Evolutionary conservation across 2,329 filamentous ascomycete genomes (phyloP).

Genomic region (Neofusicoccum ribis): DNA sequence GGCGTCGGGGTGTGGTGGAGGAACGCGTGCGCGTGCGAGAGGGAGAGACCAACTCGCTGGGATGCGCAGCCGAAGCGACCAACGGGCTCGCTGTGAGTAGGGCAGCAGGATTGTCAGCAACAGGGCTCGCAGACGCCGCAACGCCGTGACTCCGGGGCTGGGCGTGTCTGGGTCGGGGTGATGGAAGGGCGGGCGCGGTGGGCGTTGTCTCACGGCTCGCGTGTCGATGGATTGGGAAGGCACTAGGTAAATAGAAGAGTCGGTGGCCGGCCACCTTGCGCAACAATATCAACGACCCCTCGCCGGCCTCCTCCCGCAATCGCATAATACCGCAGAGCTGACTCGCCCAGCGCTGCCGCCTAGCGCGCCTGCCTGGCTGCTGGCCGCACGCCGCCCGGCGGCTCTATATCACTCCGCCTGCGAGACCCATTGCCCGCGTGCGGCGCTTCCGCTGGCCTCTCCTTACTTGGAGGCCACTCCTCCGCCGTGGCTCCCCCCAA

Average conservation of each 20-base stretch:
- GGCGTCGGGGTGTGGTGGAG: not conserved
- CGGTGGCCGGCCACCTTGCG: slow-evolving; percentile 18
- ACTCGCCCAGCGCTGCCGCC: not conserved
- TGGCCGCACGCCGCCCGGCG: not conserved
- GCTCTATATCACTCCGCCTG: not conserved
- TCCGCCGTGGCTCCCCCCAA: not conserved
- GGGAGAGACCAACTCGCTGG: slow-evolving; percentile 2
- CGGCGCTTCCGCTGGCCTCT: not conserved
- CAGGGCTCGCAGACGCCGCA: not conserved
- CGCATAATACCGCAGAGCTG: slow-evolving; percentile 15
- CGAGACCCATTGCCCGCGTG: not conserved
- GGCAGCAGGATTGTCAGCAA: not conserved
- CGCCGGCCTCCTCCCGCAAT: slow-evolving; percentile 8
- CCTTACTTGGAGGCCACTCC: not conserved
- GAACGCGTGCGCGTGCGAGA: slow-evolving; percentile 19
- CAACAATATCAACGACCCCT: slow-evolving; percentile 19
- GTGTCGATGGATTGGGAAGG: slow-evolving; percentile 20
- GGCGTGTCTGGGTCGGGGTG: not conserved
- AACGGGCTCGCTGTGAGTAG: not conserved
- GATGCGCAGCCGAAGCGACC: slow-evolving; percentile 6
- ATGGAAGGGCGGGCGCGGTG: slow-evolving; percentile 5
- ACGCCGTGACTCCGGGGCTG: slow-evolving; percentile 8
- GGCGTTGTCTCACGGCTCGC: slow-evolving; percentile 18
- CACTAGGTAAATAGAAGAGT: slow-evolving; percentile 20
- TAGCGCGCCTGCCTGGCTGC: not conserved